Base-by-base conservation (phyloP, 805 yeast species). In the Saccharomycopsis sp. region DNA sequence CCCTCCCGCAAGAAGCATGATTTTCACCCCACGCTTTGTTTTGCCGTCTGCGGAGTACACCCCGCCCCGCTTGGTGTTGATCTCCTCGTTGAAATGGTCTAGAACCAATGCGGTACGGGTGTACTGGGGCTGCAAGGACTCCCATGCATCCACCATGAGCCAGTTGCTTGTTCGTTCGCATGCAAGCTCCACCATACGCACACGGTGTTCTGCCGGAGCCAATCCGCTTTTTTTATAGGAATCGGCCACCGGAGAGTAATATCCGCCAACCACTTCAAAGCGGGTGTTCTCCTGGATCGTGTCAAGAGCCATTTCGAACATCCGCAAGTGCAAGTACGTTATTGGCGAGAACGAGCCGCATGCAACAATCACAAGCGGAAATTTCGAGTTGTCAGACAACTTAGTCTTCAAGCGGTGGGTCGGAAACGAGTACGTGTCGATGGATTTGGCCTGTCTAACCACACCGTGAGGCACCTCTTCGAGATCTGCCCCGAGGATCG, bases 71-170 rank as follows among this genome's bases (percentile, higher is more conserved):
- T 87, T 89, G 60, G 91, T 83, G 70, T 94, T 94, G 63, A 94
- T 87, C 67, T 94, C 99, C 67, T 91, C 89, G 71, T 94, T 92
- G 73, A 94, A 94, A 71, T 94, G 99, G 70, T 94, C 99, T 67
- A 94, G 78, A 3, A 94, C 99, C 56, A 90, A 80, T 1, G 98
- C 97, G 0, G 99, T 94, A 64, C 99, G 80, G 24, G 96, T 90
- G 70, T 94, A 94, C 51, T 83, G 79, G 0, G 89, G 88, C 71
- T 94, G 99, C 60, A 94, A 76, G 2, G 95, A 86, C 73, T 94
- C 99, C 99, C 99, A 94, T 0, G 98, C 97, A 70, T 94, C 99
- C 29, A 94, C 99, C 99, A 94, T 94, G 46, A 94, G 78, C 99
- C 99, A 94, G 24, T 92, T 84, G 2, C 94, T 84, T 0, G 99